Conservation (phyloP, 805 yeast species). For the Zygotorulaspora sp. region DNA sequence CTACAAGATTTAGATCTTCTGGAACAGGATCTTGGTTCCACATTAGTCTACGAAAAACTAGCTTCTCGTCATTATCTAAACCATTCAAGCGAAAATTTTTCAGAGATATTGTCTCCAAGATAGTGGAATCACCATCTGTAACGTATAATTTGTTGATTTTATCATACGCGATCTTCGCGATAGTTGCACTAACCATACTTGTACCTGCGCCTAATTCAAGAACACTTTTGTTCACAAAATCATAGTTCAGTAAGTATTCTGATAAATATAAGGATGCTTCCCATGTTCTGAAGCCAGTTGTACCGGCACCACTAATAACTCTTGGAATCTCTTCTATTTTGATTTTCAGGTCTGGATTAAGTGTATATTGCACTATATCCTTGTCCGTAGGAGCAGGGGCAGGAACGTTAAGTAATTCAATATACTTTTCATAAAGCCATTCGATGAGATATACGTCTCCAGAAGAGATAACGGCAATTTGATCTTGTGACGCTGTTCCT, state of each 20-base stretch:
- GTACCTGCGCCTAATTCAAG: constrained; percentile 89
- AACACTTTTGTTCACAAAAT: constrained; percentile 25
- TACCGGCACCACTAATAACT: constrained; percentile 65
- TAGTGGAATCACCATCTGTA: constrained; percentile 33
- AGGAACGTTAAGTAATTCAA: constrained; percentile 24
- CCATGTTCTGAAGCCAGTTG: constrained; percentile 92
- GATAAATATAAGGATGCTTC: constrained; percentile 76
- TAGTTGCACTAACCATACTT: constrained; percentile 51
- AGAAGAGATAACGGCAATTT: constrained; percentile 4
- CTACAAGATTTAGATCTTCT: constrained; percentile 43
- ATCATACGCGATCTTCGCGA: constrained; percentile 13
- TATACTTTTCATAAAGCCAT: constrained; percentile 33
- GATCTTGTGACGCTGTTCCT: background rate
- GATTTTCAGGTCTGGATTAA: constrained; percentile 21
- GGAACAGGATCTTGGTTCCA: constrained; percentile 51
- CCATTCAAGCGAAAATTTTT: constrained; percentile 46
- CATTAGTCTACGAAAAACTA: constrained; percentile 45
- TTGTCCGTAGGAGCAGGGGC: constrained; percentile 26
- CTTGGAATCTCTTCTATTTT: constrained; percentile 56
- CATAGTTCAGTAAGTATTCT: constrained; percentile 40
- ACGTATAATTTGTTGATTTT: constrained; percentile 17
- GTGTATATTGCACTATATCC: constrained; percentile 35
- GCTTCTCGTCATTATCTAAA: constrained; percentile 13
- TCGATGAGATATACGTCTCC: constrained; percentile 24
- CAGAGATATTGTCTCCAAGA: constrained; percentile 22